Evolutionary conservation across 1,284 basidiomycete species (phyloP), one percentile per base, ranked within the genome.

Genomic region (Rhodotorula sp.): DNA sequence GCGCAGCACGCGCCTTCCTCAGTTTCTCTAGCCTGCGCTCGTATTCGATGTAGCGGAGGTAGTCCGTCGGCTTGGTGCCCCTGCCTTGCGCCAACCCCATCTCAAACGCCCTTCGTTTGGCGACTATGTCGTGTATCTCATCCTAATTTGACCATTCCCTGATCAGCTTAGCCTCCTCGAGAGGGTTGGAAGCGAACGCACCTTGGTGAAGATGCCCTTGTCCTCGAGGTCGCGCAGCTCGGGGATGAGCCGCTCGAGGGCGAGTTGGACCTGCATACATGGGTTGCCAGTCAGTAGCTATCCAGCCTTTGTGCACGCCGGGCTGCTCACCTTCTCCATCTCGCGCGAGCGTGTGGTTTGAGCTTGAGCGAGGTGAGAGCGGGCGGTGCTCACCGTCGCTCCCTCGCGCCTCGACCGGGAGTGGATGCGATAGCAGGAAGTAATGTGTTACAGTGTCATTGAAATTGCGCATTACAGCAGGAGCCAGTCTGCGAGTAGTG

Each of bases 171-270:
- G 27, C 32, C 2, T 48, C 27, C 10, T 7, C 27, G 22, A 64
- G 8, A 22, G 36, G 1, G 6, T 4, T 22, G 54, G 17, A 19
- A 3, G 44, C 9, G 39, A 64, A 39, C 78, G 86, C 78, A 92
- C 92, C 81, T 89, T 85, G 2, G 90, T 88, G 81, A 99, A 97
- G 67, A 97, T 82, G 71, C 87, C 87, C 81, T 90, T 92, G 76
- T 93, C 87, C 74, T 91, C 88, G 32, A 97, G 85, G 81, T 96
- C 92, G 82, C 93, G 94, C 77, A 98, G 89, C 87, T 97, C 94
- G 66, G 90, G 87, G 6, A 77, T 71, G 57, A 74, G 64, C 19
- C 76, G 75, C 70, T 77, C 76, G 55, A 77, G 70, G 22, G 74
- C 73, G 22, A 77, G 67, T 69, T 77, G 76, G 19, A 78, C 77